Evolutionary conservation across 129 eudicot genomes (phyloP), one percentile per base, ranked within the genome.

Genomic region (Chrysanthemum lavandulifolium): DNA sequence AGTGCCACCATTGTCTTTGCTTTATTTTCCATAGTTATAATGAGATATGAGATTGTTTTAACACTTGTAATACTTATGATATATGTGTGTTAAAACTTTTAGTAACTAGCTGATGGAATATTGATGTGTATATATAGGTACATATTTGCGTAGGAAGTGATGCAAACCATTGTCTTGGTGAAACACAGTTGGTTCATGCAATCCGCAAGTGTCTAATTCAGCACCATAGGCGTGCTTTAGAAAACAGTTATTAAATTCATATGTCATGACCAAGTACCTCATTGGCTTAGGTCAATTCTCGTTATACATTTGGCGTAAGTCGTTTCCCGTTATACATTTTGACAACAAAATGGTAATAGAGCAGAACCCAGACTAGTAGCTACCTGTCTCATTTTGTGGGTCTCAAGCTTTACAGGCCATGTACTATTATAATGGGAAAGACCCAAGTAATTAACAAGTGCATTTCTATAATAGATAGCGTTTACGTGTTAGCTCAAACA

Each of bases 171-270:
- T 69, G 16, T 76, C 75, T 82, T 78, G 78, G 66, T 75, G 72
- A 19, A 53, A 73, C 84, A 82, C 83, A 81, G 78, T 57, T 80
- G 71, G 52, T 74, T 80, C 84, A 77, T 83, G 85, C 29, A 23
- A 79, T 56, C 58, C 69, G 67, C 5, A 56, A 56, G 73, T 57
- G 31, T 29, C 63, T 31, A 59, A 65, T 16, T 15, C 53, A 70
- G 75, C 80, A 61, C 68, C 53, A 74, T 67, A 68, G 58, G 54
- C 73, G 68, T 71, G 78, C 79, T 68, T 57, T 13, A 59, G 73
- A 27, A 47, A 71, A 68, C 83, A 76, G 85, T 79, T 87, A 64
- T 61, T 29, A 74, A 81, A 63, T 78, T 66, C 85, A 77, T 68
- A 51, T 79, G 58, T 65, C 85, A 76, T 86, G 88, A 83, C 79